Evolutionary conservation across 257 asterid genomes (phyloP), one percentile per base, ranked within the genome.

Genomic region (Solanum chiquidenum): DNA sequence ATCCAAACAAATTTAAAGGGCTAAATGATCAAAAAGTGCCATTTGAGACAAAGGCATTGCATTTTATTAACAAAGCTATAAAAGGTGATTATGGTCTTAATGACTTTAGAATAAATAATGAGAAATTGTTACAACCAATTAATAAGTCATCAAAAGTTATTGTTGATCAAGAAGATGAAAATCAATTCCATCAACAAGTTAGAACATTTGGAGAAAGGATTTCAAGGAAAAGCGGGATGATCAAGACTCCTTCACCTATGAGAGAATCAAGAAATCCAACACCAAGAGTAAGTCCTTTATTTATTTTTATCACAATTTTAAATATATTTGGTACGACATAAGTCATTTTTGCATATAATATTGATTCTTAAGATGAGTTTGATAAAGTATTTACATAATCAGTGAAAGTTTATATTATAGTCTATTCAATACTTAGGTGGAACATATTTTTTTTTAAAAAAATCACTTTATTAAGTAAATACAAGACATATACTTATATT

Each of bases 1-100:
- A 87, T 85, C 92, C 94, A 25, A 83, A 34, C 79, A 72, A 29
- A 29, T 58, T 6, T n/a, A 66, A 38, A 27, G 83, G 34, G 46
- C 37, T 87, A 82, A 79, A 86, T 25, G 90, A 89, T 14, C 92
- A 91, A 46, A 91, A 90, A 77, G 90, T 83, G 4, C 44, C 92
- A 7, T 96, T 94, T 37, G 97, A 96, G 46, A 92, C 94, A 1
- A 96, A 94, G 91, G 93, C 97, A 33, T 87, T 95, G 89, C 98
- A 94, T 91, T 96, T 96, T 89, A 95, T 96, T 88, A 95, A 89
- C 94, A 96, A 94, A 90, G 98, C 98, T 69, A 95, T 95, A 12
- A 95, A 93, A 87, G 98, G 98, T 75, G 99, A 95, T 71, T 95
- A 94, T 71, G 92, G 88, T 72, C 83, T 92, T 21, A 91, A 89